These are phyloP conservation scores for Rhododendron mucronatum DNA, from an alignment of 148 eudicot species.

Conservation along the genomic window DNA sequence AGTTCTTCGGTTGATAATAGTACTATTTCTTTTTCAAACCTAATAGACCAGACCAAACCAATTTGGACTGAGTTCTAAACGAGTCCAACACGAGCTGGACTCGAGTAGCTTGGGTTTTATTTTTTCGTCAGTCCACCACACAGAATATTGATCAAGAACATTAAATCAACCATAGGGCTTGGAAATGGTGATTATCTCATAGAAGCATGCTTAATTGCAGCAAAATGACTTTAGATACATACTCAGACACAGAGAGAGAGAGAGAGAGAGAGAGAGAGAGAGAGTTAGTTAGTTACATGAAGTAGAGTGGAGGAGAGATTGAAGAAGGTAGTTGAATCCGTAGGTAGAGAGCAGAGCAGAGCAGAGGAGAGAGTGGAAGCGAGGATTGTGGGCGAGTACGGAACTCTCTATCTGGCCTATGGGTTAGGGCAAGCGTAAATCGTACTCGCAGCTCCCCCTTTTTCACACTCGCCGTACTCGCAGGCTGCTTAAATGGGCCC, in stretches of 20 bases:
- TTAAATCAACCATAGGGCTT: background rate
- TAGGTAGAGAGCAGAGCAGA: background rate
- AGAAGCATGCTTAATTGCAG: background rate
- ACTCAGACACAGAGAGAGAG: too few species aligned
- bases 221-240: background rate
- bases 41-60: too few species aligned
- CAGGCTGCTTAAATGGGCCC: background rate
- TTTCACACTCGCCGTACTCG: slow-evolving; percentile 1
- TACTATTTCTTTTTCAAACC: background rate
- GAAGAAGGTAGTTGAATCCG: background rate
- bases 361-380: background rate
- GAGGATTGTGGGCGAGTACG: slow-evolving; percentile 10
- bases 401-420: background rate
- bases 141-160: background rate
- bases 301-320: background rate
- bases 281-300: background rate
- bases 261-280: background rate
- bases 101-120: background rate
- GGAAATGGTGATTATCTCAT: background rate
- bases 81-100: background rate
- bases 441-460: background rate
- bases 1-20: too few species aligned
- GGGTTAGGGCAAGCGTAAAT: background rate
- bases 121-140: too few species aligned
- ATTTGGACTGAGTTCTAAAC: too few species aligned